Evolutionary conservation across 306 rosid genomes (phyloP).

Genomic region (Lotus japonicus): DNA sequence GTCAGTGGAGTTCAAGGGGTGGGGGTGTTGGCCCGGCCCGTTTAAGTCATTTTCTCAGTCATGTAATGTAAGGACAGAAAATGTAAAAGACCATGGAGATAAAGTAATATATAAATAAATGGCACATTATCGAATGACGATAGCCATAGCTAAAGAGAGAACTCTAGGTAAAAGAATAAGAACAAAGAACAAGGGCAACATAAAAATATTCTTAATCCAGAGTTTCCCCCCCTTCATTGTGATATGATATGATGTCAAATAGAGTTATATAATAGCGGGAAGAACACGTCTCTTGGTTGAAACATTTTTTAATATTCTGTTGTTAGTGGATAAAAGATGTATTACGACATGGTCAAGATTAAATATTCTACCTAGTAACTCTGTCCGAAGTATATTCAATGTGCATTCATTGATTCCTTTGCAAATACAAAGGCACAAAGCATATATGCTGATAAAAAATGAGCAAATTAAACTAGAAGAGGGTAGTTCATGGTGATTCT

Average conservation of each 20-base stretch:
- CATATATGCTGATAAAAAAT: not conserved
- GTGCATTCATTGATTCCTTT: not conserved
- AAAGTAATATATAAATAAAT: too few species aligned
- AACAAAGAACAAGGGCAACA: not conserved
- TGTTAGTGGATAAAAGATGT: too few species aligned
- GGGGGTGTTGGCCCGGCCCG: too few species aligned
- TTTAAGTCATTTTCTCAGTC: too few species aligned
- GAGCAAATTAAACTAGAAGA: not conserved
- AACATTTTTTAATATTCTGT: not conserved
- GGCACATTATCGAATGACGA: too few species aligned
- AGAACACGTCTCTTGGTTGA: not conserved
- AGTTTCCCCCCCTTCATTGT: not conserved
- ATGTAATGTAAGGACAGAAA: too few species aligned
- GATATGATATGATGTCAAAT: not conserved
- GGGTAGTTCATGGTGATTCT: not conserved
- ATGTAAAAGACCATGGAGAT: too few species aligned
- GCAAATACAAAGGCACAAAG: slow-evolving; percentile 25
- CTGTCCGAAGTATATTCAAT: not conserved
- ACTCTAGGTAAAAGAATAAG: too few species aligned
- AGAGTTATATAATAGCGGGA: not conserved
- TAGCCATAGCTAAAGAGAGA: too few species aligned
- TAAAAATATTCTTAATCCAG: not conserved
- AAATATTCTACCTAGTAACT: not conserved
- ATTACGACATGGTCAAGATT: not conserved
- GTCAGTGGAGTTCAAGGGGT: too few species aligned